Evolutionary conservation across 768 basidiomycete genomes (phyloP), one percentile per base, ranked within the genome.

Genomic region (Psilocybe subaeruginosa): DNA sequence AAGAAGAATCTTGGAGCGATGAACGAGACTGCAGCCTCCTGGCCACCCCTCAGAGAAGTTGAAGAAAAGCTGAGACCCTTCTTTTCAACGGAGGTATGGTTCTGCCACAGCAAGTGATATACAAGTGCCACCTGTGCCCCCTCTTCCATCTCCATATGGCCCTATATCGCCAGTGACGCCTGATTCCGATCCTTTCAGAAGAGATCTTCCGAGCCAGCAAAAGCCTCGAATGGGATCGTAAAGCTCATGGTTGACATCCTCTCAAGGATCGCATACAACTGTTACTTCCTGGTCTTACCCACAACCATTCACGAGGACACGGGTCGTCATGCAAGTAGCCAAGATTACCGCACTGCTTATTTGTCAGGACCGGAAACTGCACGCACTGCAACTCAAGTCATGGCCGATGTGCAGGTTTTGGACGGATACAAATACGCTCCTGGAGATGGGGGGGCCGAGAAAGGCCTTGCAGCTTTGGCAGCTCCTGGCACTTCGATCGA

Each of bases 211-310:
- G 8, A 70, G 74, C 19, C 67, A 76, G 46, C 79, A 78, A 37
- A 84, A 82, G 43, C 70, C 71, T 33, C 84, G 88, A 33, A 70
- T 86, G 17, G 86, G 81, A 8, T 90, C 90, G 6, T 88, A 90
- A 70, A 85, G 78, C 16, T 92, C 90, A 3, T 92, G 91, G 91
- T 71, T 92, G 58, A 88, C 88, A 0, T 89, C 88, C 3, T 81
- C 82, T 6, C 78, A 83, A 47, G 85, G 79, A 9, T 83, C 87
- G 9, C 85, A 83, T 47, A 74, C 78, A 12, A 86, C 87, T 0
- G 59, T 86, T 19, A 84, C 90, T 23, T 81, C 83, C 8, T 92
- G 89, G 88, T 90, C 88, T 1, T 91, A 83, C 76, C 85, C 91
- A 73, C 83, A 3, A 81, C 80, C 16, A 76, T 72, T 19, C 70